Base-by-base conservation (phyloP, 768 basidiomycete genomes). In the Boletus bicolor region DNA sequence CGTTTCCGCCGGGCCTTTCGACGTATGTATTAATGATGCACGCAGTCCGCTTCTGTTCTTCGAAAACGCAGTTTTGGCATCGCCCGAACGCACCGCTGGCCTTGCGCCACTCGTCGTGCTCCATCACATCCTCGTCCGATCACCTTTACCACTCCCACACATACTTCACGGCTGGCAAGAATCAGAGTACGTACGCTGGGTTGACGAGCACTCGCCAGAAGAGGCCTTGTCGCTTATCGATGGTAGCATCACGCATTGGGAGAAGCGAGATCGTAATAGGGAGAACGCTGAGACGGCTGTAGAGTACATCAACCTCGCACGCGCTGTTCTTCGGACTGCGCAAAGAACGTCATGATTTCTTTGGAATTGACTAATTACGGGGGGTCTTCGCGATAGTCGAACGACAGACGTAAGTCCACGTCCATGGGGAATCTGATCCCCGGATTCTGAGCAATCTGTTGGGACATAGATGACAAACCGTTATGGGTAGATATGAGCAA, bases 131-230 rank as follows among this genome's bases (percentile, higher is more conserved):
- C 79, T 97, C 35, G 94, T 98, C 26, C 86, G 92, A 10, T 92
- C 92, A 2, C 87, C 90, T 0, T 78, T 92, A 51, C 82, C 89
- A 6, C 78, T 98, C 38, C 96, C 97, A 10, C 93, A 99, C 68
- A 80, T 82, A 47, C 71, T 93, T 53, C 93, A 98, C 66, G 88
- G 89, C 0, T 98, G 97, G 96, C 88, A 91, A 54, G 93, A 98
- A 67, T 81, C 88, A 4, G 97, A 98, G 75, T 99, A 99, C 70
- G 91, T 97, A 47, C 83, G 91, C 43, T 99, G 95, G 94, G 79
- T 98, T 12, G 89, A 92, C 56, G 95, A 97, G 68, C 97, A 98
- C 65, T 77, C 84, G 2, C 84, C 87, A 56, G 81, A 79, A 56
- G 96, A 98, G 68, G 82, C 88, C 8, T 83, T 84, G 81, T 82